These are phyloP conservation scores for Vaccinium macrocarpon DNA, from an alignment of 148 eudicot genomes.

Conservation along the genomic window DNA sequence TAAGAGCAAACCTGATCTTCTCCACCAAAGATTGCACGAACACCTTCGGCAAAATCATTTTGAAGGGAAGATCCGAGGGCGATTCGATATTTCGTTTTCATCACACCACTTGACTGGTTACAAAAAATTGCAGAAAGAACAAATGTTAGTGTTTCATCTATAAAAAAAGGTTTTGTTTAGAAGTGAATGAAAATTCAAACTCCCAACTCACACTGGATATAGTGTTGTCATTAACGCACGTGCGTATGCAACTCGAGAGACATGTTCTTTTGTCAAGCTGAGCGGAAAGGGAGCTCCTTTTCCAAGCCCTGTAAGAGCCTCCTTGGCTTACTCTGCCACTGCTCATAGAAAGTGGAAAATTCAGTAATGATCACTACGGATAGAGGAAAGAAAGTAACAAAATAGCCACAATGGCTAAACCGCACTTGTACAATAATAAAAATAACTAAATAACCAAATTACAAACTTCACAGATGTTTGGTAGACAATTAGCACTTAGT, in stretches of 20 bases:
- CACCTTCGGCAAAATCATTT: conserved; percentile 88
- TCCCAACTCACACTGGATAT: conserved; percentile 58
- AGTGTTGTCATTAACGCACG: conserved; percentile 32
- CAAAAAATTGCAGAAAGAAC: conserved; percentile 13
- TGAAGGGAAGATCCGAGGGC: conserved; percentile 73
- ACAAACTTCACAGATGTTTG: no score
- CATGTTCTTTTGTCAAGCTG: conserved; percentile 62
- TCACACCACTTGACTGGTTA: conserved; percentile 71
- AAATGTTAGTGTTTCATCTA: conserved; percentile 9
- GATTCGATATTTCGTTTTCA: conserved; percentile 88
- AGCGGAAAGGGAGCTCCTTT: conserved; percentile 89
- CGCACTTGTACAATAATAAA: not conserved
- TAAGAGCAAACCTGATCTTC: conserved; percentile 74
- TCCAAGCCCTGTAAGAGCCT: conserved; percentile 68
- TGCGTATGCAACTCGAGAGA: conserved; percentile 78
- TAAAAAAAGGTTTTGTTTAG: not conserved
- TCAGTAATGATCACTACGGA: not conserved
- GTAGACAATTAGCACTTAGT: no score
- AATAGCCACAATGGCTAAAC: not conserved
- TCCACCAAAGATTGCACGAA: conserved; percentile 89
- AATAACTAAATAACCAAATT: no score
- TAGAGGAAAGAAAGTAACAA: not conserved
- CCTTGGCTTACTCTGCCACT: conserved; percentile 94
- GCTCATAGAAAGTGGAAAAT: conserved; percentile 17
- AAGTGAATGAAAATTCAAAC: not conserved